Evolutionary conservation across 129 eudicot species (phyloP), one percentile per base, ranked within the genome.

Genomic region (Chrysanthemum seticuspe): DNA sequence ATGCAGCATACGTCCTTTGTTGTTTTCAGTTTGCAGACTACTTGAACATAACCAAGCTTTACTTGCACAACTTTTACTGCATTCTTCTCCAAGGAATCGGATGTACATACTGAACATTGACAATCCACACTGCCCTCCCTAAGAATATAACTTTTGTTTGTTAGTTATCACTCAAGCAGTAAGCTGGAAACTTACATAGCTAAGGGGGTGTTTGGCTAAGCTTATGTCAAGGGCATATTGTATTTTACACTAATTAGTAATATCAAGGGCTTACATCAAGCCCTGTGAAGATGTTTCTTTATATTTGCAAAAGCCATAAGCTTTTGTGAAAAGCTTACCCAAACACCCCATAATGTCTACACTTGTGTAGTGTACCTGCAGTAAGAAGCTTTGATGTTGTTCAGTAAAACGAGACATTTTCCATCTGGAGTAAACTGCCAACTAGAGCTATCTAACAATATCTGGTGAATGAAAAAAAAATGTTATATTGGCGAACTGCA

Each of bases 381-480:
- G 75, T 72, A 78, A 73, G 99, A 96, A 55, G 82, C 80, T 81
- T 76, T 86, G 45, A 94, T 78, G 71, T 74, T 62, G 79, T 86
- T 87, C 27, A 82, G 77, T 51, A 94, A 52, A 71, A 90, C 96
- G 72, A 90, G 89, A 15, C 68, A 76, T 31, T 72, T 71, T 10
- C 86, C 96, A 85, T 90, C 88, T 65, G 99, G 97, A 45, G 97
- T 83, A n/a, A 94, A 74, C 85, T 94, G 97, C 70, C 87, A 68
- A 78, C 81, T 76, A 56, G 88, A 75, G 63, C 83, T 82, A 57
- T 84, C 91, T 72, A 78, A 45, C 64, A 81, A 65, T 78, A 83
- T 65, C 99, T 94, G 83, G 80, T 70, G 72, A 77, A 51, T 48
- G 13, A 63, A 75, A 55, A 6, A 73, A 55, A 29, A 13, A 57